A percentile compares a stretch with the other conserved stretches of the same genome.
Evolutionary conservation across 2,329 filamentous ascomycete genomes (phyloP).

Genomic region (Cladosporium sp.): DNA sequence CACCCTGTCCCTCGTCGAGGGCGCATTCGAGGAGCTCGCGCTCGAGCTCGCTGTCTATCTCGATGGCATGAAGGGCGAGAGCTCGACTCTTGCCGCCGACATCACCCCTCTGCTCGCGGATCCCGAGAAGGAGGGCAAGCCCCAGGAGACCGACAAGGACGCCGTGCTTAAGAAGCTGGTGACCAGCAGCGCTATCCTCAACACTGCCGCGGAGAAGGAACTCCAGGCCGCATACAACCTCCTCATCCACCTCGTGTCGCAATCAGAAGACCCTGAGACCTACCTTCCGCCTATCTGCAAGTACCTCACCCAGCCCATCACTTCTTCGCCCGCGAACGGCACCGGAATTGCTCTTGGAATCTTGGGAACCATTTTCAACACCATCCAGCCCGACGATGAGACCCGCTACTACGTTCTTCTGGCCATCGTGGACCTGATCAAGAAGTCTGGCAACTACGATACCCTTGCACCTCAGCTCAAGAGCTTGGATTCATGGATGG

Average conservation of each 20-base stretch:
- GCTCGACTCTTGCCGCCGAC: constrained; percentile 54
- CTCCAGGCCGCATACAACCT: constrained; percentile 96
- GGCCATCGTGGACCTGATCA: constrained; percentile 79
- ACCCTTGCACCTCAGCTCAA: constrained; percentile 77
- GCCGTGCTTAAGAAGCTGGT: constrained; percentile 88
- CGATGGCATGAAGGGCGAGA: constrained; percentile 67
- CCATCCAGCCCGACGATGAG: constrained; percentile 70
- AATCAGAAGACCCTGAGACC: constrained; percentile 78
- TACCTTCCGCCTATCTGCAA: constrained; percentile 84
- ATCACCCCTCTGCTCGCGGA: constrained; percentile 63
- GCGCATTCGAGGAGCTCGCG: constrained; percentile 85
- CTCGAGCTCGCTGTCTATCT: constrained; percentile 94
- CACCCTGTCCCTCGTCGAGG: constrained; percentile 73
- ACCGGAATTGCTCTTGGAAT: constrained; percentile 82
- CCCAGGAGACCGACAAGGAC: constrained; percentile 63
- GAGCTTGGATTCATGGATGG: constrained; percentile 76
- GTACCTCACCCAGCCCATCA: constrained; percentile 82
- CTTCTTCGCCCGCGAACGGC: constrained; percentile 80
- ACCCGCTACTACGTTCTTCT: constrained; percentile 87
- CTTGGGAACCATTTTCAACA: constrained; percentile 95
- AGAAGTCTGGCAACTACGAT: constrained; percentile 63
- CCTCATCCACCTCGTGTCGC: constrained; percentile 85
- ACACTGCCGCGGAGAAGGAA: constrained; percentile 89
- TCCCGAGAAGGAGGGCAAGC: constrained; percentile 38
- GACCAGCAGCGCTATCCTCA: constrained; percentile 70